phyloP scores from a whole-genome alignment of 2,329 filamentous ascomycete genomes.

The Herpotrichia juniperi region DNA sequence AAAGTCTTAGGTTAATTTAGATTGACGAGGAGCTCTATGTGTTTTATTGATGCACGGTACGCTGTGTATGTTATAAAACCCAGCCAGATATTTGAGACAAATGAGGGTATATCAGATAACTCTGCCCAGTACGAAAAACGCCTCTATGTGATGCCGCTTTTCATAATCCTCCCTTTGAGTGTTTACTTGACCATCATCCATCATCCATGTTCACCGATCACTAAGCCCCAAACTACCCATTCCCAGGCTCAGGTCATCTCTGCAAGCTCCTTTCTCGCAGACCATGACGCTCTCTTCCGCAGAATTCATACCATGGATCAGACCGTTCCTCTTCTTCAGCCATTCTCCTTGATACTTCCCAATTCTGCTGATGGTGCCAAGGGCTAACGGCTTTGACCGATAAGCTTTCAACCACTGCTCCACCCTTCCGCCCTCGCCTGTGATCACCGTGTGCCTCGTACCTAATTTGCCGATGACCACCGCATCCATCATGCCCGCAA shows the following conservation, averaged over 20 bases:
- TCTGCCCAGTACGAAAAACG: not conserved
- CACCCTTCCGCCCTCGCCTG: conserved; percentile 53
- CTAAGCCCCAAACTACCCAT: conserved; percentile 33
- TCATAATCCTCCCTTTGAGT: not conserved
- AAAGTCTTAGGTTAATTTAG: no score
- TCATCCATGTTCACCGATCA: not conserved
- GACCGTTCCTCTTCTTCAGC: conserved; percentile 57
- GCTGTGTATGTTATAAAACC: no score
- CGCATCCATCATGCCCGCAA: conserved; percentile 76
- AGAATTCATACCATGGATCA: conserved; percentile 52
- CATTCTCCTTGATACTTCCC: conserved; percentile 47
- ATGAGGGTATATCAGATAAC: not conserved
- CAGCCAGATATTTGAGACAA: not conserved
- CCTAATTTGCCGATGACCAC: conserved; percentile 79
- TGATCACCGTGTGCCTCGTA: conserved; percentile 64
- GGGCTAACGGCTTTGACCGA: conserved; percentile 44
- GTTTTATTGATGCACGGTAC: no score
- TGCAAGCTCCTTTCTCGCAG: conserved; percentile 50
- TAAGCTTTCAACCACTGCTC: conserved; percentile 50
- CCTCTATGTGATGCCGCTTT: not conserved
- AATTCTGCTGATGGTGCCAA: conserved; percentile 44
- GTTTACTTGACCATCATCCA: no score
- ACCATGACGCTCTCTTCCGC: conserved; percentile 44
- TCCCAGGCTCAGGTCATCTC: conserved; percentile 46
- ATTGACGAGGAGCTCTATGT: no score